Evolutionary conservation across 2,329 filamentous ascomycete species (phyloP).

Genomic region (Fusarium ramigenum): DNA sequence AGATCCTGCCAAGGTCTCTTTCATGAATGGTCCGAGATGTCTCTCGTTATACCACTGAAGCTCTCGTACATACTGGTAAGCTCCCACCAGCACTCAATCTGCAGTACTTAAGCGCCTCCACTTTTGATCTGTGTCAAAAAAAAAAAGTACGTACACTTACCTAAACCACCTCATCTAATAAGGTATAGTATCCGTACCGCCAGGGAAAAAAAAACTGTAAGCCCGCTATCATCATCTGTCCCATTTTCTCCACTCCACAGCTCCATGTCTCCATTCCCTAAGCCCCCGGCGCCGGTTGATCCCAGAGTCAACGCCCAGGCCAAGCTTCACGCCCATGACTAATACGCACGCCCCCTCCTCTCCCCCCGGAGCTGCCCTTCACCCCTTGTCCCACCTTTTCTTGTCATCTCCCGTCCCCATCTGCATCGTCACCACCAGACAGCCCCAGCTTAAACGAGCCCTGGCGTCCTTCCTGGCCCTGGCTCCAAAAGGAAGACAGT

Average conservation of each 20-base stretch:
- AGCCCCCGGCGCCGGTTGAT: constrained; percentile 9
- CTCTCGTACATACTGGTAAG: not conserved
- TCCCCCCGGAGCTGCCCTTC: constrained; percentile 9
- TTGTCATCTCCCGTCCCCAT: constrained; percentile 40
- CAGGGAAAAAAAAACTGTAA: constrained; percentile 19
- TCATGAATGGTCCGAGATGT: not conserved
- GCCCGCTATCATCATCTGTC: constrained; percentile 34
- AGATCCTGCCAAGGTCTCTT: not conserved
- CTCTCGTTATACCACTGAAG: not conserved
- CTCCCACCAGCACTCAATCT: not conserved
- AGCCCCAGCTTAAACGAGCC: constrained; percentile 15
- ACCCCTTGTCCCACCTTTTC: constrained; percentile 29
- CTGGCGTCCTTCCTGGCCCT: not conserved
- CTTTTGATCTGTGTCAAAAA: not conserved
- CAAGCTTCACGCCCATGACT: not conserved
- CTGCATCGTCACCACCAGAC: constrained; percentile 32
- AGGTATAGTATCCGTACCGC: not conserved
- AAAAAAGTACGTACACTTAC: constrained; percentile 4
- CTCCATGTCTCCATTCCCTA: constrained; percentile 23
- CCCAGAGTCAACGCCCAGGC: constrained; percentile 3
- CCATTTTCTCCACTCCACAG: constrained; percentile 32
- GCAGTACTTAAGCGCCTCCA: not conserved
- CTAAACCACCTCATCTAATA: not conserved
- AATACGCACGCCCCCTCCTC: constrained; percentile 21
- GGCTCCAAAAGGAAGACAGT: not conserved